These are phyloP conservation scores for Byssothecium circinans DNA, from an alignment of 2,329 filamentous ascomycete species.

Conservation along the genomic window DNA sequence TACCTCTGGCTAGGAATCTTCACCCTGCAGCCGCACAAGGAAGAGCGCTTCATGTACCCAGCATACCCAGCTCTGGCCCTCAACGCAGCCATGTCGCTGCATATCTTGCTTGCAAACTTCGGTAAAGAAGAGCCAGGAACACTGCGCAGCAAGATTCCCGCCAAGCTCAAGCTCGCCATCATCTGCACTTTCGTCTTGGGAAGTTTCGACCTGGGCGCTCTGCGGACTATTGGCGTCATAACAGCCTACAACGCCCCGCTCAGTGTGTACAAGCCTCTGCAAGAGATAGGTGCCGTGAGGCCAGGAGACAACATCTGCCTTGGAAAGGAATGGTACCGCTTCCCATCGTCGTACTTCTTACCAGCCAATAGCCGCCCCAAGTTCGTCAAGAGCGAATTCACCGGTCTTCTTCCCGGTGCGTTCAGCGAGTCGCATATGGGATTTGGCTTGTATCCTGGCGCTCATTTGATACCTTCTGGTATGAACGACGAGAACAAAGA, in stretches of 20 bases:
- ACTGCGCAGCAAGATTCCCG: conserved; percentile 70
- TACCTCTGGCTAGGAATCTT: conserved; percentile 96
- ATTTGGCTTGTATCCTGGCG: conserved; percentile 77
- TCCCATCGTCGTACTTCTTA: conserved; percentile 89
- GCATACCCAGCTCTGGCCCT: conserved; percentile 87
- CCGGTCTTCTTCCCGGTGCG: conserved; percentile 84
- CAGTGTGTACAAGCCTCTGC: conserved; percentile 68
- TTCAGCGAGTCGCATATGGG: conserved; percentile 74
- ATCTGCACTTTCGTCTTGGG: conserved; percentile 64
- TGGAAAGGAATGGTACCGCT: conserved; percentile 98
- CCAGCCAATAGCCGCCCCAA: conserved; percentile 82
- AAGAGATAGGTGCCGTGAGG: conserved; percentile 57
- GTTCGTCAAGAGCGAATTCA: conserved; percentile 89
- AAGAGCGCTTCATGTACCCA: conserved; percentile 98
- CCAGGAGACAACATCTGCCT: conserved; percentile 77
- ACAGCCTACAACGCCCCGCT: conserved; percentile 83
- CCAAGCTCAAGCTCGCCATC: conserved; percentile 68
- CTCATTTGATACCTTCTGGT: conserved; percentile 76
- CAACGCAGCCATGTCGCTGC: conserved; percentile 82
- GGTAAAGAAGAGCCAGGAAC: conserved; percentile 70
- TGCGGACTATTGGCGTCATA: conserved; percentile 75
- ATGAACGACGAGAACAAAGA: conserved; percentile 93
- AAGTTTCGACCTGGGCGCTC: conserved; percentile 66
- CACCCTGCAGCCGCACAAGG: conserved; percentile 90
- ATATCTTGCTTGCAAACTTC: conserved; percentile 75